Base-by-base conservation (phyloP, 495 filamentous ascomycete genomes). In the Lepraria neglecta region DNA sequence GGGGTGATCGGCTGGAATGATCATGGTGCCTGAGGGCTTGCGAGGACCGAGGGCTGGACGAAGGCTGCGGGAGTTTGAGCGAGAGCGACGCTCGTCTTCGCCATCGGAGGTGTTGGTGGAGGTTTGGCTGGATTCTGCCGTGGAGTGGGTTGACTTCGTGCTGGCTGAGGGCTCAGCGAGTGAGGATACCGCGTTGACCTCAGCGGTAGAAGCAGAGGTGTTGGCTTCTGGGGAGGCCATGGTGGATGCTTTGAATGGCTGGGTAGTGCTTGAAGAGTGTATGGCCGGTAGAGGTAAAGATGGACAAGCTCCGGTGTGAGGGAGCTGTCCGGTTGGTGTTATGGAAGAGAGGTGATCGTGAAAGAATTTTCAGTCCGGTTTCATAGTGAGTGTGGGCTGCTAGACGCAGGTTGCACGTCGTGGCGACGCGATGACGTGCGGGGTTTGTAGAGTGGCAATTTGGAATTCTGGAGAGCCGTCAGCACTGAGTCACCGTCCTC, bases 21-120 rank as follows among this genome's bases (percentile, higher is more conserved):
- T 86, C 64, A 91, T 88, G 35, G 90, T 90, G 62, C 87, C 87
- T 68, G 86, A 90, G 56, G 84, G 85, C 73, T 88, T 89, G 43
- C 89, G 81, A 67, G 81, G 86, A 68, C 68, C 78, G 73, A 75
- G 80, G 71, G 71, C 78, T 66, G 73, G 80, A 64, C 69, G 85
- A 73, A 42, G 73, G 62, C 15, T 77, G 75, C 31, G 71, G 69
- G 57, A 75, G 69, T n/a, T 30, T 35, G 46, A 56, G 45, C 56
- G 46, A 15, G 50, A 46, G 38, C 56, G 61, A 33, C 42, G 35
- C 10, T 60, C 54, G 1, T 58, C 43, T 59, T 63, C 56, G 2
- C 43, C 48, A 46, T 59, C 61, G 15, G 55, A 58, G 5, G 45
- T 33, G 24, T 56, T 59, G 35, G 47, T 53, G 27, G 61, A 63